Percentiles rank a stretch among this genome's conserved stretches.
Evolutionary conservation across 139 green algal genomes (phyloP).

Genomic region (Volvox africanus): DNA sequence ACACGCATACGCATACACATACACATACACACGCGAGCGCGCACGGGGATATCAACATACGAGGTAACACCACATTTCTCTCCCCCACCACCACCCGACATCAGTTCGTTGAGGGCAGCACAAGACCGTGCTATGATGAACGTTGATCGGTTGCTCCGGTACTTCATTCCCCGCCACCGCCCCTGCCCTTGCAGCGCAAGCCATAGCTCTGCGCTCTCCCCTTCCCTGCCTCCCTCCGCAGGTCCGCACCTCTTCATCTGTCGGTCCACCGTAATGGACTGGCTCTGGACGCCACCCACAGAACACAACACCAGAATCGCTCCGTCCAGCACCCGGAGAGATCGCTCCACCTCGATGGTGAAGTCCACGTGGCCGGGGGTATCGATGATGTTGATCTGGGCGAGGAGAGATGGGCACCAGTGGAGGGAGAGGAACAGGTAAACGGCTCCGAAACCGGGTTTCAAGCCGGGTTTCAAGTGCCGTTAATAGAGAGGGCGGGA

Average conservation of each 20-base stretch:
- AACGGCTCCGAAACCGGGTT: neutral
- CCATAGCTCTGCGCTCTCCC: neutral
- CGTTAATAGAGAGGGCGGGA: neutral
- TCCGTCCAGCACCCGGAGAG: slow-evolving; percentile 96
- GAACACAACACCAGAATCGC: slow-evolving; percentile 97
- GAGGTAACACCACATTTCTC: too few species aligned
- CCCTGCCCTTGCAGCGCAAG: neutral
- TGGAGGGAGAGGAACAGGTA: neutral
- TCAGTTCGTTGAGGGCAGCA: neutral
- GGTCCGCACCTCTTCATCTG: slow-evolving; percentile 85
- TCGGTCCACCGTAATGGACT: slow-evolving; percentile 96
- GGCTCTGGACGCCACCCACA: slow-evolving; percentile 94
- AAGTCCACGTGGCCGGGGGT: slow-evolving; percentile 99
- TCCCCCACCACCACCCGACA: neutral
- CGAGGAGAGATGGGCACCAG: neutral
- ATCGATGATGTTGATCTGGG: slow-evolving; percentile 99
- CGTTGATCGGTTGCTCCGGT: neutral
- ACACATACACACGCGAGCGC: neutral
- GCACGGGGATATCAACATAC: too few species aligned
- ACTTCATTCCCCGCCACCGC: neutral
- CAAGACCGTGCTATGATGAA: neutral
- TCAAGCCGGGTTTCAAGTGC: too few species aligned
- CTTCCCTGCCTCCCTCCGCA: neutral
- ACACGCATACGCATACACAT: neutral
- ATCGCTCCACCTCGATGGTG: slow-evolving; percentile 97